A percentile compares a stretch with the other conserved stretches of the same genome.
Conservation (phyloP, 352 stramenopile species). For the Globisporangium radiosum region DNA sequence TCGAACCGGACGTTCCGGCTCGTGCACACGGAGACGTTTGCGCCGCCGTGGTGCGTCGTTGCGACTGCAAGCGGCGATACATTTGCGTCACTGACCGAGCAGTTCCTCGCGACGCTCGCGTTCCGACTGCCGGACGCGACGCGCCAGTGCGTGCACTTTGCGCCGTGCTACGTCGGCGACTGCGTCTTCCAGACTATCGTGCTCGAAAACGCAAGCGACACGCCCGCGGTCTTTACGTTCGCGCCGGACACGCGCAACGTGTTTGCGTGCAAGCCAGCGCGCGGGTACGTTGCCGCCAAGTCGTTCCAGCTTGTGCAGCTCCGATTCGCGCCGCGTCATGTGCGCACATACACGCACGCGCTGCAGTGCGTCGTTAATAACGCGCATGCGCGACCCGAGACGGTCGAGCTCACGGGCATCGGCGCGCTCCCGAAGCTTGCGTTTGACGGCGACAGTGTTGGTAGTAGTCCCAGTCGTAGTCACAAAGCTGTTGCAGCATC, state of each 20-base stretch:
- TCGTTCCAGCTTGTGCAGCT: slow-evolving; percentile 82
- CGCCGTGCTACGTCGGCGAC: slow-evolving; percentile 85
- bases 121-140: slow-evolving; percentile 32
- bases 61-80: slow-evolving; percentile 81
- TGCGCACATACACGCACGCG: slow-evolving; percentile 39
- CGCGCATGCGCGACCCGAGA: slow-evolving; percentile 31
- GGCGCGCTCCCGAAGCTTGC: slow-evolving; percentile 48
- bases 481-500: slow-evolving; percentile 4
- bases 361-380: slow-evolving; percentile 78
- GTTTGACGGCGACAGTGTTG: slow-evolving; percentile 21
- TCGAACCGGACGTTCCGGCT: slow-evolving; percentile 92
- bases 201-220: slow-evolving; percentile 86
- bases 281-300: slow-evolving; percentile 67
- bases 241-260: slow-evolving; percentile 43
- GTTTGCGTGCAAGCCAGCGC: slow-evolving; percentile 68
- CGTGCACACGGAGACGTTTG: slow-evolving; percentile 89
- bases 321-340: slow-evolving; percentile 50
- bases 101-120: slow-evolving; percentile 86
- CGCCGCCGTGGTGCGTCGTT: slow-evolving; percentile 84
- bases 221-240: slow-evolving; percentile 84
- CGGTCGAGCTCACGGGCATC: slow-evolving; percentile 49
- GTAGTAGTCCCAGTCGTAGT: slow-evolving; percentile 4
- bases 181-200: slow-evolving; percentile 85
- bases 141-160: slow-evolving; percentile 69
- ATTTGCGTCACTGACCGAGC: slow-evolving; percentile 69